A percentile compares a stretch with the other conserved stretches of the same genome.
These are phyloP conservation scores for Alternaria hordeiaustralica DNA, from an alignment of 2,329 filamentous ascomycete genomes.

Conservation along the genomic window DNA sequence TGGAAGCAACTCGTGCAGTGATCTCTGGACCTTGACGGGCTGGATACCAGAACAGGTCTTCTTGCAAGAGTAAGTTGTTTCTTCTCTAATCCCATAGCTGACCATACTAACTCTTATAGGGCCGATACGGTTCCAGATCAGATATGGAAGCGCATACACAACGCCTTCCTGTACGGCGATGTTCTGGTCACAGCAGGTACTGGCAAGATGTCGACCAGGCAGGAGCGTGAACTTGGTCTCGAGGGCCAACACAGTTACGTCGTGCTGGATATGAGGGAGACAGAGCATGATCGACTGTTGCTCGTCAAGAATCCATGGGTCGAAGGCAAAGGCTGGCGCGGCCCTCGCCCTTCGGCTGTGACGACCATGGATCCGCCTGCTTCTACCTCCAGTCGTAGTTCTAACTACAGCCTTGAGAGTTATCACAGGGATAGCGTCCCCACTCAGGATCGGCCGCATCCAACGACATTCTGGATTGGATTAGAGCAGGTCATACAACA, in stretches of 20 bases:
- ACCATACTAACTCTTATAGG: conserved; percentile 50
- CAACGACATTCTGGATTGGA: conserved; percentile 93
- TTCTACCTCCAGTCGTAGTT: conserved; percentile 21
- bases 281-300: conserved; percentile 68
- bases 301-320: conserved; percentile 97
- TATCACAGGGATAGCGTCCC: conserved; percentile 37
- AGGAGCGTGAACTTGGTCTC: conserved; percentile 81
- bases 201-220: conserved; percentile 75
- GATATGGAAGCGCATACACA: conserved; percentile 79
- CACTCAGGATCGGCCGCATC: conserved; percentile 50
- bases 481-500: conserved; percentile 87
- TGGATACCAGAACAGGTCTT: conserved; percentile 98
- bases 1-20: conserved; percentile 94
- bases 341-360: conserved; percentile 43
- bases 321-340: conserved; percentile 77
- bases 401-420: conserved; percentile 25
- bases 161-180: conserved; percentile 77
- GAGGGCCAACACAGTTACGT: conserved; percentile 94
- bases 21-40: conserved; percentile 88
- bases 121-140: conserved; percentile 78
- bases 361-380: conserved; percentile 24
- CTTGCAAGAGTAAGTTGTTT: conserved; percentile 68
- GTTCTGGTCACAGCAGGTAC: conserved; percentile 91
- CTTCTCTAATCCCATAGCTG: not conserved
- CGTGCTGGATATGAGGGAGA: conserved; percentile 77